Percentiles rank a stretch among this genome's conserved stretches.
These are phyloP conservation scores for Neodidymelliopsis sp. DNA, from an alignment of 2,329 filamentous ascomycete species.

Conservation along the genomic window DNA sequence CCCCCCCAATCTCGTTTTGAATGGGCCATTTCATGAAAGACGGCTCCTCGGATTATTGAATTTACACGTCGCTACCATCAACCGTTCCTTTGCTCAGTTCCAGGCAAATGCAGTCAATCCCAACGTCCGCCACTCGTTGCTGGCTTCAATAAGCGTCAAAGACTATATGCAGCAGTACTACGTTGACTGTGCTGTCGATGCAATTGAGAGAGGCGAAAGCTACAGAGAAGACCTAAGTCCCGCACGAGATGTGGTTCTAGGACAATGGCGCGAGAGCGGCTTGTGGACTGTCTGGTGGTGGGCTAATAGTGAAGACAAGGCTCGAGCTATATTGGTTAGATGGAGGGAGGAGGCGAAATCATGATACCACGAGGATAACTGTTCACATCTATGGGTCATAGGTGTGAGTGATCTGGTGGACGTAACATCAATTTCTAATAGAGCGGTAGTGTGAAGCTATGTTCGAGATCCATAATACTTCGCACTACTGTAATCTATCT, in stretches of 20 bases:
- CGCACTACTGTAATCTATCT: neutral
- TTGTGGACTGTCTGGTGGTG: conserved; percentile 39
- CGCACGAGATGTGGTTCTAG: conserved; percentile 10
- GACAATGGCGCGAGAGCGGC: conserved; percentile 17
- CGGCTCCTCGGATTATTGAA: neutral
- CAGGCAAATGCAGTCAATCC: too few relatives aligned
- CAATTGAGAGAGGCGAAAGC: neutral
- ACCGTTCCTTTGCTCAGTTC: too few relatives aligned
- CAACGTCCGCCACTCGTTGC: neutral
- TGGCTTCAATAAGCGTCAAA: neutral
- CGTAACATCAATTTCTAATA: too few relatives aligned
- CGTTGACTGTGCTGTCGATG: neutral
- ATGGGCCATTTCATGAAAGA: neutral
- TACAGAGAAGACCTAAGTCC: neutral
- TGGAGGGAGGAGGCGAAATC: conserved; percentile 16
- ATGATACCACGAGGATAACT: neutral
- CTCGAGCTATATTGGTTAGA: conserved; percentile 30
- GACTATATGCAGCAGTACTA: neutral
- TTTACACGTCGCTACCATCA: neutral
- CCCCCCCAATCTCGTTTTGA: neutral
- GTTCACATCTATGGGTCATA: neutral
- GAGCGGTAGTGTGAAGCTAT: too few relatives aligned
- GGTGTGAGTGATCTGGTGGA: too few relatives aligned
- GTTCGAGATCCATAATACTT: too few relatives aligned
- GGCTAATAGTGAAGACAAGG: conserved; percentile 35